These are phyloP conservation scores for Rhipidocladum racemiflorum DNA, from an alignment of 176 grass and related monocot species.

Conservation along the genomic window DNA sequence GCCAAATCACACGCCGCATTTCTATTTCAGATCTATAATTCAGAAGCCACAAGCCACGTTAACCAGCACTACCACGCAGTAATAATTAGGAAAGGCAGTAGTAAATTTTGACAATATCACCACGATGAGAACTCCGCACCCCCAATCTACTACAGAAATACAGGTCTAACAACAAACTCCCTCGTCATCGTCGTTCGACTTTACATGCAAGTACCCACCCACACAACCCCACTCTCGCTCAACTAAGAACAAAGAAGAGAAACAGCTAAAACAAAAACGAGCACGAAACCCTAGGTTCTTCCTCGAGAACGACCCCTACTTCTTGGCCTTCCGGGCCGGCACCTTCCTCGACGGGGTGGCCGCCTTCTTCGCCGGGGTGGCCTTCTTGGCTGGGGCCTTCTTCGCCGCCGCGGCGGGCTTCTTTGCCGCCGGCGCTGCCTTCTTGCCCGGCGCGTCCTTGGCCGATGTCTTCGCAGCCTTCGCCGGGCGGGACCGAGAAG, in stretches of 20 bases:
- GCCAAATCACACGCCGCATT: neutral
- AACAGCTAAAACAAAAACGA: neutral
- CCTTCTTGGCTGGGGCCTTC: conserved; percentile 29
- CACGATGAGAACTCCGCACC: neutral
- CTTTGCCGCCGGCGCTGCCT: conserved; percentile 29
- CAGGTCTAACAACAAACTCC: neutral
- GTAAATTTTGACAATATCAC: conserved; percentile 5
- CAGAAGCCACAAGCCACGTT: neutral
- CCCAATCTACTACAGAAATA: conserved; percentile 23
- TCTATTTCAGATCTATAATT: conserved; percentile 1
- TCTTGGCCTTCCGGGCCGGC: conserved; percentile 57
- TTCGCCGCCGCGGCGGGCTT: conserved; percentile 28
- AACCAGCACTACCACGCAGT: accelerated
- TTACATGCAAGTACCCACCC: no score
- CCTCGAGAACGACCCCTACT: conserved; percentile 18
- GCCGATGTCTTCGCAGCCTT: conserved; percentile 56
- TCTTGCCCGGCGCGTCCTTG: conserved; percentile 41
- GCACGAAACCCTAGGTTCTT: neutral
- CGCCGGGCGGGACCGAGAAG: conserved; percentile 16
- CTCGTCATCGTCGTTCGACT: neutral
- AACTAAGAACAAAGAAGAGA: neutral
- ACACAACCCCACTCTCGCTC: no score
- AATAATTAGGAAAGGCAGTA: neutral
- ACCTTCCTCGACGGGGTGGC: conserved; percentile 44
- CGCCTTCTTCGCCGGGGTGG: conserved; percentile 30